Base-by-base conservation (phyloP, 768 basidiomycete species). In the Termitomyces titanicus region DNA sequence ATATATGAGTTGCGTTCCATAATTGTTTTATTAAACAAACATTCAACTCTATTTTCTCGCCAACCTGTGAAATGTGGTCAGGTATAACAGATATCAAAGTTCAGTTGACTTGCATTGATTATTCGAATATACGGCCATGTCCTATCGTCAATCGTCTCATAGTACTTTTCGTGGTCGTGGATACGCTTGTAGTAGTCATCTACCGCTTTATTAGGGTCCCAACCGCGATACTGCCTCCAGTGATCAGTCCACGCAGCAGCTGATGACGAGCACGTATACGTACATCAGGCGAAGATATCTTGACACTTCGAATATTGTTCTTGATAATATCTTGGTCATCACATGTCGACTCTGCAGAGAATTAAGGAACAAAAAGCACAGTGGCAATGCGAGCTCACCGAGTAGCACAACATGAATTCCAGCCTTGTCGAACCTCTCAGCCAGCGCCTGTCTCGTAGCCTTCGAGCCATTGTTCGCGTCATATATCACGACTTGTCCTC, bases 241-340 rank as follows among this genome's bases (percentile, higher is more conserved):
- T 45, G 22, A 40, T 61, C 39, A 62, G 31, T 54, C 18, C 42
- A 47, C 35, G 33, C 17, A 25, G 47, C 20, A 51, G 35, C 39
- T 25, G 29, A 24, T 25, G 48, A 37, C 12, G 47, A 53, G 42
- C 34, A 38, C 25, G 9, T 40, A 44, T 18, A 79, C 91, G 39
- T 64, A 94, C 96, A 70, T 99, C 96, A 3, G 96, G 97, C 13
- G 96, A 98, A 8, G 95, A 97, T 47, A 99, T 92, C 80, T 99
- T 98, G 72, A 98, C 96, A 60, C 84, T 92, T 44, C 97, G 83
- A 51, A 97, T 98, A 66, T 99, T 99, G 2, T 81, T 84, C 62
- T 96, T 88, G 58, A 99, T 94, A 52, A 98, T 88, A 57, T 95
- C 92, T 55, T 88, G 83, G 63, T 94, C 88, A 66, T 94, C 92